Evolutionary conservation across 306 rosid genomes (phyloP).

Genomic region (Ziziphus jujuba): DNA sequence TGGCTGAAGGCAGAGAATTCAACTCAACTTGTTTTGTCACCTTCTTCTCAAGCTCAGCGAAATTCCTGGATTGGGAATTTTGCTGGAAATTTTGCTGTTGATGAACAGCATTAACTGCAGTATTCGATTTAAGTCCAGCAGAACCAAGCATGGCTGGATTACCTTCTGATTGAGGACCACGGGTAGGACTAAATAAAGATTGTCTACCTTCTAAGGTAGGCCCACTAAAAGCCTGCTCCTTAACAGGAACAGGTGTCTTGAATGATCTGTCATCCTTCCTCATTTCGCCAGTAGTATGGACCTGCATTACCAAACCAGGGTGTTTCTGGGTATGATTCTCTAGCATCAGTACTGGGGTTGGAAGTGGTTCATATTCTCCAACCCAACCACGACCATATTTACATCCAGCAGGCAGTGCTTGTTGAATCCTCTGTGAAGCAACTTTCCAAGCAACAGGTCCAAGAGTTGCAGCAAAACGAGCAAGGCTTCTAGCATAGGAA

Average conservation of each 20-base stretch:
- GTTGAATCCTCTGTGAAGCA: slow-evolving; percentile 88
- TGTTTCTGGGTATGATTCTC: slow-evolving; percentile 55
- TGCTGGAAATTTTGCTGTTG: slow-evolving; percentile 50
- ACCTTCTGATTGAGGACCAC: slow-evolving; percentile 54
- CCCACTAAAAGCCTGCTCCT: slow-evolving; percentile 42
- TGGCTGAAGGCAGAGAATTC: slow-evolving; percentile 59
- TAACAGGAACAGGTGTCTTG: slow-evolving; percentile 43
- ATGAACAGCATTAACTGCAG: slow-evolving; percentile 37
- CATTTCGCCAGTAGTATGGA: slow-evolving; percentile 38
- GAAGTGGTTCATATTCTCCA: slow-evolving; percentile 96
- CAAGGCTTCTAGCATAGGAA: slow-evolving; percentile 96
- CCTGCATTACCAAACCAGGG: slow-evolving; percentile 39
- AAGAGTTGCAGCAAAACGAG: slow-evolving; percentile 87
- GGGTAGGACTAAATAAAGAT: slow-evolving; percentile 34
- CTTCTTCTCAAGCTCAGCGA: slow-evolving; percentile 52
- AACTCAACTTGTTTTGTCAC: slow-evolving; percentile 69
- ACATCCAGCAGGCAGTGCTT: slow-evolving; percentile 79
- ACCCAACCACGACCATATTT: slow-evolving; percentile 98
- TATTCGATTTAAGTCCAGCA: slow-evolving; percentile 45
- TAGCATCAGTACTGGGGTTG: slow-evolving; percentile 80
- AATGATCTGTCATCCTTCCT: slow-evolving; percentile 45
- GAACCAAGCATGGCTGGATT: slow-evolving; percentile 50
- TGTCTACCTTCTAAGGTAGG: slow-evolving; percentile 45
- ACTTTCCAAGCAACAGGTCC: slow-evolving; percentile 92
- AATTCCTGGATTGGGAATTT: slow-evolving; percentile 45